Evolutionary conservation across 768 basidiomycete genomes (phyloP).

Genomic region (Tricholoma terreum): DNA sequence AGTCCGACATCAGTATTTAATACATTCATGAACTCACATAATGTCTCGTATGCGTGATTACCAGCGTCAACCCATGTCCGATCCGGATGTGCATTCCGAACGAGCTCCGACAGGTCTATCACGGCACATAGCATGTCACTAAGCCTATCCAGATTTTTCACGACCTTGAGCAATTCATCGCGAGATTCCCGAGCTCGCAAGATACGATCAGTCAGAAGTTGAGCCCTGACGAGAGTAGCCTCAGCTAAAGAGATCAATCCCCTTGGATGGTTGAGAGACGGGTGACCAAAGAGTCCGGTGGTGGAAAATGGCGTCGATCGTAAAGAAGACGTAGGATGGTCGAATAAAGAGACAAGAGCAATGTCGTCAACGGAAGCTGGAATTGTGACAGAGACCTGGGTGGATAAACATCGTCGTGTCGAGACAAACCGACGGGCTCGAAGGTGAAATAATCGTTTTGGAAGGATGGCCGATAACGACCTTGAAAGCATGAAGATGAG

Average conservation of each 20-base stretch:
- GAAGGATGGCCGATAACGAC: slow-evolving; percentile 40
- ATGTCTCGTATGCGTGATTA: slow-evolving; percentile 82
- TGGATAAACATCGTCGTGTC: slow-evolving; percentile 29
- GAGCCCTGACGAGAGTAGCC: slow-evolving; percentile 77
- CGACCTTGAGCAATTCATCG: slow-evolving; percentile 75
- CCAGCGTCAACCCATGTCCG: slow-evolving; percentile 77
- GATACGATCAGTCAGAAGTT: slow-evolving; percentile 81
- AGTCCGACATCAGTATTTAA: slow-evolving; percentile 91
- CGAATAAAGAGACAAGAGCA: slow-evolving; percentile 67
- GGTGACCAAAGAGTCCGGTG: slow-evolving; percentile 86
- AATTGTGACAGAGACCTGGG: slow-evolving; percentile 41
- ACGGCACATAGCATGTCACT: slow-evolving; percentile 96
- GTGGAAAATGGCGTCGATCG: slow-evolving; percentile 42
- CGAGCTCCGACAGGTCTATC: slow-evolving; percentile 92
- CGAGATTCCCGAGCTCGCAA: slow-evolving; percentile 68
- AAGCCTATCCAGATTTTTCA: slow-evolving; percentile 94
- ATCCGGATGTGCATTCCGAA: slow-evolving; percentile 93
- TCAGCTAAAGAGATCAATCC: slow-evolving; percentile 72
- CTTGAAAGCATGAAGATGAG: slow-evolving; percentile 39
- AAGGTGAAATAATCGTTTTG: slow-evolving; percentile 29
- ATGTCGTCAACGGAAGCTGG: slow-evolving; percentile 66
- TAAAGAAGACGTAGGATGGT: slow-evolving; percentile 48
- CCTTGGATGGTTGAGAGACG: slow-evolving; percentile 62
- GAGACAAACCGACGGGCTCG: slow-evolving; percentile 12
- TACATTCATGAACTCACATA: slow-evolving; percentile 98